Evolutionary conservation across 2,329 filamentous ascomycete species (phyloP).

Genomic region (Cercospora sp.): DNA sequence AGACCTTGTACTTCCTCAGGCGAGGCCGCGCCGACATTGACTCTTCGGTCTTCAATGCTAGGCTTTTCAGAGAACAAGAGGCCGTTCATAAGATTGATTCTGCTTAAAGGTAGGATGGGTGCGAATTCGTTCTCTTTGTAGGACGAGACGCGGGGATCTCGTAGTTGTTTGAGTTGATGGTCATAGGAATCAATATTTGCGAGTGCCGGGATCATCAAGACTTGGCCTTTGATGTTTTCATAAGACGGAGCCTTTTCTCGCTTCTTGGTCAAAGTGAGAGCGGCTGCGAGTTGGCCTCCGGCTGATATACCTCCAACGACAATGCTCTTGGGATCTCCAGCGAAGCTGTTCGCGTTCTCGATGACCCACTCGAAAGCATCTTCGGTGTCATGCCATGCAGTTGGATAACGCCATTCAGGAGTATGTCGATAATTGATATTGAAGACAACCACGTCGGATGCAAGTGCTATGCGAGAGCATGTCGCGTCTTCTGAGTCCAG

Average conservation of each 20-base stretch:
- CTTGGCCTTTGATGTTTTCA: conserved; percentile 50
- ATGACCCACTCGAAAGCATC: conserved; percentile 59
- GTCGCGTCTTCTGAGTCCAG: conserved; percentile 55
- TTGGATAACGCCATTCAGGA: conserved; percentile 55
- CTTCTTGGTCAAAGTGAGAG: conserved; percentile 46
- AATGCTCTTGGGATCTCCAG: conserved; percentile 44
- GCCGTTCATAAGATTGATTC: conserved; percentile 37
- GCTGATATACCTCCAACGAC: conserved; percentile 54
- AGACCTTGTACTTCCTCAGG: conserved; percentile 44
- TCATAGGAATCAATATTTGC: conserved; percentile 41
- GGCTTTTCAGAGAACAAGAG: conserved; percentile 17
- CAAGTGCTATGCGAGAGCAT: conserved; percentile 52
- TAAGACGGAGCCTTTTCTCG: conserved; percentile 28
- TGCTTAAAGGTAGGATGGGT: conserved; percentile 49
- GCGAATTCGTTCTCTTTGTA: conserved; percentile 51
- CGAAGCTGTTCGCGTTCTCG: conserved; percentile 42
- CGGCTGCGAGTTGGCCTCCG: conserved; percentile 48
- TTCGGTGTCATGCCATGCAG: conserved; percentile 54
- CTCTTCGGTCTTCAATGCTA: conserved; percentile 37
- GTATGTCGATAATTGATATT: conserved; percentile 62
- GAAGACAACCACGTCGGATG: conserved; percentile 48
- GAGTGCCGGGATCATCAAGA: conserved; percentile 55
- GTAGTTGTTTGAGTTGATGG: conserved; percentile 40
- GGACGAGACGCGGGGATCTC: conserved; percentile 45
- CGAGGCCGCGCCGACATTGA: conserved; percentile 44